A percentile compares a stretch with the other conserved stretches of the same genome.
Evolutionary conservation across 2,329 filamentous ascomycete species (phyloP).

Genomic region (Pseudogymnoascus sp.): DNA sequence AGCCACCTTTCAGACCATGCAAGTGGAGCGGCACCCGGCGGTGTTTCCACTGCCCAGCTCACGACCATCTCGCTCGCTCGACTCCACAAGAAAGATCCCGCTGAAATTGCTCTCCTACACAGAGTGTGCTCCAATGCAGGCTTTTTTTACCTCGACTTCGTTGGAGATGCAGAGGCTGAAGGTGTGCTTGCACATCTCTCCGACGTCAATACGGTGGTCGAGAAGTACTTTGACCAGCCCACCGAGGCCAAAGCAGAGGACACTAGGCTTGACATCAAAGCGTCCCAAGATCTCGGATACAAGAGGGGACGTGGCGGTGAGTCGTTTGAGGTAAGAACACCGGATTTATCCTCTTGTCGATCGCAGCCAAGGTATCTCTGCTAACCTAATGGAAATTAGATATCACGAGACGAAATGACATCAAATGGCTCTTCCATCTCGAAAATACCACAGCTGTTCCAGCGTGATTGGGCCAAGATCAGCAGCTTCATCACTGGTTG

Average conservation of each 20-base stretch:
- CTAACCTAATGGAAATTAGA: constrained; percentile 11
- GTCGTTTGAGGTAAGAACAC: constrained; percentile 14
- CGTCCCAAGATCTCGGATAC: constrained; percentile 16
- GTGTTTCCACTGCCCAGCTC: constrained; percentile 12
- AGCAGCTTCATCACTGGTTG: constrained; percentile 14
- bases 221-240: constrained; percentile 16
- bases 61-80: constrained; percentile 12
- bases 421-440: constrained; percentile 3
- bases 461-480: constrained; percentile 14
- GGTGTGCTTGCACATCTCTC: constrained; percentile 10
- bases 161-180: constrained; percentile 13
- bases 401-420: constrained; percentile 15
- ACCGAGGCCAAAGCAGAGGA: constrained; percentile 12
- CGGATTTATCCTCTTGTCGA: not conserved
- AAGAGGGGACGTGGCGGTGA: constrained; percentile 14
- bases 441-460: constrained; percentile 11
- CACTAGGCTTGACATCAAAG: constrained; percentile 15
- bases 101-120: constrained; percentile 11
- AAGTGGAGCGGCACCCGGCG: constrained; percentile 11
- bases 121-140: constrained; percentile 13
- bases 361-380: not conserved
- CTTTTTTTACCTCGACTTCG: constrained; percentile 17
- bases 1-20: constrained; percentile 9
- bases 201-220: constrained; percentile 10
- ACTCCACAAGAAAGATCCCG: constrained; percentile 13